Evolutionary conservation across 208 protist genomes (phyloP), one percentile per base, ranked within the genome.

Genomic region (Borovskyia barvae): DNA sequence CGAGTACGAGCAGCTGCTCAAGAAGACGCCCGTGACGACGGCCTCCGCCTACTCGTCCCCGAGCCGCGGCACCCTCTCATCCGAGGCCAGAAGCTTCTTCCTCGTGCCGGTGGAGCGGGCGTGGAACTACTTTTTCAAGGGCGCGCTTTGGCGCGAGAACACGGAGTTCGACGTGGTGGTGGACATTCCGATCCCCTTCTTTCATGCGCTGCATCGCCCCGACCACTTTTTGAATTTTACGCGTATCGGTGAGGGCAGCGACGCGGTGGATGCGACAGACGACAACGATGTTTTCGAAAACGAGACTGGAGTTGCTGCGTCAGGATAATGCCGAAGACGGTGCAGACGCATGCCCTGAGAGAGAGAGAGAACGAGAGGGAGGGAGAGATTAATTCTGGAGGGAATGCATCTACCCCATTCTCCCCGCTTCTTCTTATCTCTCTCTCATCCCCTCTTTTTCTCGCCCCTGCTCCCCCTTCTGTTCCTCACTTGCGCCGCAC

Each of bases 91-190:
- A 15, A 79, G 86, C 7, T 96, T 96, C 54, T 92, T 92, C 53
- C 56, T 93, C 12, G 82, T 92, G 14, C 90, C 90, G 3, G 55
- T 51, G 2, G 82, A 85, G 46, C 75, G 76, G 9, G 59, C 55
- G 47, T 96, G 90, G 87, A 96, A 96, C 68, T 90, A 92, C 72
- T 79, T 75, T 52, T 96, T 96, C 70, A 80, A 75, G n/a, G 84
- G 85, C 9, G 78, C 83, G 22, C 45, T 79, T 26, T 93, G 86
- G 87, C 77, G 77, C 59, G 84, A 93, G 40, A 71, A 68, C 35
- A 81, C 65, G 35, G 77, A 83, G 54, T 96, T 86, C 66, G 82
- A 93, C 32, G 84, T 93, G 11, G 61, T 56, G 14, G 85, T 83
- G 12, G 86, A 91, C 39, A 26, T 81, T 5, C 90, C 90, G 15